Conservation (phyloP, 495 filamentous ascomycete species). For the Parachaetomium inaequale region DNA sequence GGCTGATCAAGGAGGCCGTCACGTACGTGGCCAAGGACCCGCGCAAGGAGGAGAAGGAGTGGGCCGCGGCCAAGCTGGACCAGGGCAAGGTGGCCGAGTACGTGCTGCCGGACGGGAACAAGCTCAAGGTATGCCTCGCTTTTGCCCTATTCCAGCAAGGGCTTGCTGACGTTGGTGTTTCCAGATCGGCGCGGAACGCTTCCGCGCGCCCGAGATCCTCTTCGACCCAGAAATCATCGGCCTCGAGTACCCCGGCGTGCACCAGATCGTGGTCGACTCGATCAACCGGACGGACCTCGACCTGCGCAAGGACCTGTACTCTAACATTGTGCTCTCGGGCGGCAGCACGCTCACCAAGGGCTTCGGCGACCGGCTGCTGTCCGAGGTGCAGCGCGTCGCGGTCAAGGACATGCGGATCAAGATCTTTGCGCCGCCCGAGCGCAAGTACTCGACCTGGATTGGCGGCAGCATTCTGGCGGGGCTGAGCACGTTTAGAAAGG, state of each 20-base stretch:
- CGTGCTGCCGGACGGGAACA: constrained; percentile 84
- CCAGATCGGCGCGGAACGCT: constrained; percentile 83
- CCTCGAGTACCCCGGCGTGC: constrained; percentile 93
- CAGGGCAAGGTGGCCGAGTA: constrained; percentile 77
- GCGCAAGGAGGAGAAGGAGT: constrained; percentile 94
- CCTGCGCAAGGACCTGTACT: constrained; percentile 86
- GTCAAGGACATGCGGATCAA: constrained; percentile 99
- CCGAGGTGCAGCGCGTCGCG: constrained; percentile 86
- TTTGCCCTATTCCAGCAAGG: background rate
- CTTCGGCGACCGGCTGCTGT: constrained; percentile 90
- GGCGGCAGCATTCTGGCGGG: constrained; percentile 97
- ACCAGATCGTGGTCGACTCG: constrained; percentile 94
- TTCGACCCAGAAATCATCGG: constrained; percentile 98
- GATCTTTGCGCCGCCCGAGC: constrained; percentile 94
- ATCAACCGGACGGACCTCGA: constrained; percentile 98
- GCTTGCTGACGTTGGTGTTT: background rate
- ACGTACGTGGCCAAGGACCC: constrained; percentile 90
- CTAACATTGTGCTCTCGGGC: constrained; percentile 95
- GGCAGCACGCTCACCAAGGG: constrained; percentile 83
- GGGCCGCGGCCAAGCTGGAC: constrained; percentile 63
- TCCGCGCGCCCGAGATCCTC: constrained; percentile 93
- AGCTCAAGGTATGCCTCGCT: constrained; percentile 66
- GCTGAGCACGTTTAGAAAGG: constrained; percentile 97
- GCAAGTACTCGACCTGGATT: constrained; percentile 98
- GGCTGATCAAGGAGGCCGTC: constrained; percentile 92